Percentiles rank a stretch among this genome's conserved stretches.
These are phyloP conservation scores for Backusella parvicylindrica DNA, from an alignment of 192 early-diverging fungal species.

Conservation along the genomic window DNA sequence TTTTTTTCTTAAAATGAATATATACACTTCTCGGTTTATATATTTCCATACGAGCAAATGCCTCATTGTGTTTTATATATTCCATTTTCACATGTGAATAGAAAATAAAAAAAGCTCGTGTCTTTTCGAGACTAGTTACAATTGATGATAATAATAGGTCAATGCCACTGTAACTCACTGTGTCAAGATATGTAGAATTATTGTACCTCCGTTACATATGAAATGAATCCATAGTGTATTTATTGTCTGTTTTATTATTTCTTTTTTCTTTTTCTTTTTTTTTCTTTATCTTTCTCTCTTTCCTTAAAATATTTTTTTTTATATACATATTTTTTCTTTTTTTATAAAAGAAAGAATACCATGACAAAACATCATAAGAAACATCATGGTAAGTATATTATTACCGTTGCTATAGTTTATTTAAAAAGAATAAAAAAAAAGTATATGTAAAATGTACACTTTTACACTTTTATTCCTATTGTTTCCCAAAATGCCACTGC, in stretches of 20 bases:
- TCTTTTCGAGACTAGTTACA: not conserved
- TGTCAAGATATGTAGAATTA: not conserved
- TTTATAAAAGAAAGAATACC: not conserved
- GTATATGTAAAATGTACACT: no score
- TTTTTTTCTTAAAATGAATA: not conserved
- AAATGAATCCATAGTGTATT: not conserved
- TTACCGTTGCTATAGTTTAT: not conserved
- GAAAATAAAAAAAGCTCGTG: not conserved
- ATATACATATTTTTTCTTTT: not conserved
- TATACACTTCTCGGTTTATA: not conserved
- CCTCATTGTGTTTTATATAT: not conserved
- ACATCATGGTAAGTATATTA: not conserved
- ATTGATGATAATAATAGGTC: conserved; percentile 2
- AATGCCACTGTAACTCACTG: not conserved
- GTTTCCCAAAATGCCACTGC: conserved; percentile 2
- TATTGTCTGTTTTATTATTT: not conserved
- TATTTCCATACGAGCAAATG: not conserved
- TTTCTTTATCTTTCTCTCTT: not conserved
- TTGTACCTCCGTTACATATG: not conserved
- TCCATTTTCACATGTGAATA: not conserved
- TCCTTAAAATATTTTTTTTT: not conserved
- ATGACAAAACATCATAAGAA: not conserved
- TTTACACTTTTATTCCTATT: conserved; percentile 1
- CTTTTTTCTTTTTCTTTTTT: not conserved
- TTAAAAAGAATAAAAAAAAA: not conserved